phyloP scores from a whole-genome alignment of 2,329 filamentous ascomycete species.

The Apiospora phragmitis region DNA sequence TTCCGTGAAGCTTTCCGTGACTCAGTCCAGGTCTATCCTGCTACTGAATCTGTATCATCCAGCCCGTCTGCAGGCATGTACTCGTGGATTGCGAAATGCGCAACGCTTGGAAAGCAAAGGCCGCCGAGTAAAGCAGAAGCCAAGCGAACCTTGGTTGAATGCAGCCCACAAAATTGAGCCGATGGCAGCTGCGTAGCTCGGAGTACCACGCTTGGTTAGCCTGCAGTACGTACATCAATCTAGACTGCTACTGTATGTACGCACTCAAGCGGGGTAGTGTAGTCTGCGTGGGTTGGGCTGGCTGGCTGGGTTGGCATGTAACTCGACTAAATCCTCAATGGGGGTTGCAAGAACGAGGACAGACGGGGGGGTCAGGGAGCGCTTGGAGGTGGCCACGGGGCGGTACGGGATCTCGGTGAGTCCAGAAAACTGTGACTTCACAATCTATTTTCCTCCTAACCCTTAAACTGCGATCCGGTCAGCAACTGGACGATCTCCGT shows the following conservation, averaged over 20 bases:
- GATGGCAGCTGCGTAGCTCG: neutral
- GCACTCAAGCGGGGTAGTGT: neutral
- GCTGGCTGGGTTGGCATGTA: neutral
- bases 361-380: too few species aligned
- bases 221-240: slow-evolving; percentile 4
- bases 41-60: neutral
- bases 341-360: neutral
- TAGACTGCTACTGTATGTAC: neutral
- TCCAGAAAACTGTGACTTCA: neutral
- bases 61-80: neutral
- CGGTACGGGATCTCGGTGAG: neutral
- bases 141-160: slow-evolving; percentile 7
- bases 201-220: neutral
- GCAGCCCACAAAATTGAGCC: slow-evolving; percentile 4
- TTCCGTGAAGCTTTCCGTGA: neutral
- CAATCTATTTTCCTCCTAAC: slow-evolving; percentile 1
- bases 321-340: neutral
- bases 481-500: neutral
- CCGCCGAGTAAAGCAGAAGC: neutral
- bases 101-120: neutral
- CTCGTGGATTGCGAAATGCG: neutral
- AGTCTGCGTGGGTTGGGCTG: neutral
- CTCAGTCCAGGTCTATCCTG: neutral
- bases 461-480: neutral
- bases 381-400: neutral